A percentile compares a stretch with the other conserved stretches of the same genome.
phyloP scores from a whole-genome alignment of 2,329 filamentous ascomycete genomes.

The Fusarium sp. region DNA sequence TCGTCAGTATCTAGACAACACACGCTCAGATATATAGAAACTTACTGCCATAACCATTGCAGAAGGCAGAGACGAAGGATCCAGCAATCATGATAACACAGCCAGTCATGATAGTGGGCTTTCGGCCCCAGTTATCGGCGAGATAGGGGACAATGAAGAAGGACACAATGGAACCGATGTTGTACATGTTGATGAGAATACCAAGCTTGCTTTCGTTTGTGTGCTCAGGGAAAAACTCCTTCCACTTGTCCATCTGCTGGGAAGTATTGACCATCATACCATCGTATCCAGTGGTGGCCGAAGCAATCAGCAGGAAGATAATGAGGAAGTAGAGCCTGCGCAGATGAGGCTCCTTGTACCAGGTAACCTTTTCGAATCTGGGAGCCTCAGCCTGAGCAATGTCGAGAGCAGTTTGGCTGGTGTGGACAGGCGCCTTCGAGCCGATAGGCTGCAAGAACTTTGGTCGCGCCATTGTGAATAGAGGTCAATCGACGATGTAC shows the following conservation, averaged over 20 bases:
- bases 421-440: constrained; percentile 36
- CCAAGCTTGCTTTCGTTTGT: constrained; percentile 59
- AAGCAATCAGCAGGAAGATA: constrained; percentile 68
- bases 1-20: background rate
- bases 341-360: constrained; percentile 68
- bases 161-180: constrained; percentile 62
- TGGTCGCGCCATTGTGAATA: constrained; percentile 42
- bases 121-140: constrained; percentile 59
- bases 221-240: constrained; percentile 61
- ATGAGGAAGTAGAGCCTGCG: constrained; percentile 67
- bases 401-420: constrained; percentile 45
- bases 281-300: constrained; percentile 73
- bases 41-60: constrained; percentile 59
- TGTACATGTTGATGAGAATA: constrained; percentile 65
- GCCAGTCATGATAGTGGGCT: constrained; percentile 58
- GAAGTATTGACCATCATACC: constrained; percentile 71
- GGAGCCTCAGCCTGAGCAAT: constrained; percentile 60
- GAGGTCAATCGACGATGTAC: constrained; percentile 6
- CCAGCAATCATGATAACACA: constrained; percentile 62
- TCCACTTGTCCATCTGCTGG: constrained; percentile 68
- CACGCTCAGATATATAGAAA: constrained; percentile 1
- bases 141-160: constrained; percentile 62
- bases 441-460: constrained; percentile 44
- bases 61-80: constrained; percentile 57
- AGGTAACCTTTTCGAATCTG: constrained; percentile 66